A percentile compares a stretch with the other conserved stretches of the same genome.
Conservation (phyloP, 768 basidiomycete species). For the Saitozyma sp. region DNA sequence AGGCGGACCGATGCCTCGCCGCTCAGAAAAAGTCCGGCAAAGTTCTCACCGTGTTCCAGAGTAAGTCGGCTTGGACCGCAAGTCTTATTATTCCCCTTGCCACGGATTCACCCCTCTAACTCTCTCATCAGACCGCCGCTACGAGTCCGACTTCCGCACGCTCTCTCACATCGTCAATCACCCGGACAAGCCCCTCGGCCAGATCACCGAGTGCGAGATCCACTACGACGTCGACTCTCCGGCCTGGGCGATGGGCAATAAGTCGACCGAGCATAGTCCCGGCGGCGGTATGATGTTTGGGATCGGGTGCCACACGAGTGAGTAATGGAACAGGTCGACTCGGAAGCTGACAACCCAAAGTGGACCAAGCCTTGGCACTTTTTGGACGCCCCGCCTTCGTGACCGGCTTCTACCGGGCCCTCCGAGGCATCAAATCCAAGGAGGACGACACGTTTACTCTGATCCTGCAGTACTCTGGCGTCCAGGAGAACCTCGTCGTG, state of each 20-base stretch:
- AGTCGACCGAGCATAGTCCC: slow-evolving; percentile 1
- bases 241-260: slow-evolving; percentile 3
- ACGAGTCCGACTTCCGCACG: slow-evolving; percentile 32
- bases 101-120: not conserved
- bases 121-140: slow-evolving; percentile 22
- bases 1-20: slow-evolving; percentile 18
- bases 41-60: slow-evolving; percentile 31
- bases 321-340: no score
- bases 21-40: slow-evolving; percentile 22
- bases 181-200: slow-evolving; percentile 21
- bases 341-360: no score
- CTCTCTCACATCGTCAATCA: slow-evolving; percentile 23
- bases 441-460: slow-evolving; percentile 21
- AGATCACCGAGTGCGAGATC: slow-evolving; percentile 23
- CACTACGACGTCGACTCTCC: slow-evolving; percentile 25
- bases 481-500: slow-evolving; percentile 7
- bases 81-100: no score
- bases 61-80: slow-evolving; percentile 12
- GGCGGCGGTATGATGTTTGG: slow-evolving; percentile 23
- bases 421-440: slow-evolving; percentile 8
- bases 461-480: slow-evolving; percentile 14
- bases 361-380: slow-evolving; percentile 20
- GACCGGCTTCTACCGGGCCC: slow-evolving; percentile 22
- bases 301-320: slow-evolving; percentile 19
- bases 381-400: slow-evolving; percentile 16